These are phyloP conservation scores for Barnettozyma pratensis DNA, from an alignment of 805 yeast genomes.

Conservation along the genomic window DNA sequence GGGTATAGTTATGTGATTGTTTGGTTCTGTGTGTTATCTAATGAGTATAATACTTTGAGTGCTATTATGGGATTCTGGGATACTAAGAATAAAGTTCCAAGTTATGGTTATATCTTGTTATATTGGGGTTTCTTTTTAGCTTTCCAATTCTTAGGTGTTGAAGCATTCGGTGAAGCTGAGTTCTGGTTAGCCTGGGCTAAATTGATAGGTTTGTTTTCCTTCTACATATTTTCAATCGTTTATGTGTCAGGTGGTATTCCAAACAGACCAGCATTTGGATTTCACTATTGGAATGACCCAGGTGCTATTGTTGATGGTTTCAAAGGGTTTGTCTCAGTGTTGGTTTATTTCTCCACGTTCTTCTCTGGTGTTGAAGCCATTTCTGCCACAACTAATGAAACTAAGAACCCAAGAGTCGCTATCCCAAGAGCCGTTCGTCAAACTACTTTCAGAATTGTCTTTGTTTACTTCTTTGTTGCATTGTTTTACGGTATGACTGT, in stretches of 20 bases:
- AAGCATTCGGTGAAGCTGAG: constrained; percentile 53
- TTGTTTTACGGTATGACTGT: constrained; percentile 9
- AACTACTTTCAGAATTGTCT: constrained; percentile 9
- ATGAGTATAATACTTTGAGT: constrained; percentile 51
- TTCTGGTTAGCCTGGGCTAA: constrained; percentile 49
- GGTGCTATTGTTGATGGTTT: constrained; percentile 39
- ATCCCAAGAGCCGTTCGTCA: constrained; percentile 58
- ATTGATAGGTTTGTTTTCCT: constrained; percentile 43
- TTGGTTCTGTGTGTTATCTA: constrained; percentile 53
- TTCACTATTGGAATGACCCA: constrained; percentile 29
- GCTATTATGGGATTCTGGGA: constrained; percentile 39
- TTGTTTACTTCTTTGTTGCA: constrained; percentile 9
- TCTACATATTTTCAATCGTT: constrained; percentile 44
- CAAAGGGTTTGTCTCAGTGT: constrained; percentile 52
- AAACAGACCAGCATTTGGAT: constrained; percentile 29
- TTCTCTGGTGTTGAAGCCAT: constrained; percentile 75
- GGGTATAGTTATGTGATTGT: constrained; percentile 52
- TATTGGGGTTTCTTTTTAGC: constrained; percentile 48
- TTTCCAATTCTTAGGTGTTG: constrained; percentile 48
- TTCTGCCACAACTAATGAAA: constrained; percentile 71
- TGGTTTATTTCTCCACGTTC: constrained; percentile 69
- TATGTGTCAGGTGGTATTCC: constrained; percentile 39
- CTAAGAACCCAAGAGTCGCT: constrained; percentile 61
- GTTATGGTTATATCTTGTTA: constrained; percentile 49
- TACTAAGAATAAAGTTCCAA: constrained; percentile 47